Base-by-base conservation (phyloP, 2,329 filamentous ascomycete genomes). In the Colletotrichum chrysophilum region DNA sequence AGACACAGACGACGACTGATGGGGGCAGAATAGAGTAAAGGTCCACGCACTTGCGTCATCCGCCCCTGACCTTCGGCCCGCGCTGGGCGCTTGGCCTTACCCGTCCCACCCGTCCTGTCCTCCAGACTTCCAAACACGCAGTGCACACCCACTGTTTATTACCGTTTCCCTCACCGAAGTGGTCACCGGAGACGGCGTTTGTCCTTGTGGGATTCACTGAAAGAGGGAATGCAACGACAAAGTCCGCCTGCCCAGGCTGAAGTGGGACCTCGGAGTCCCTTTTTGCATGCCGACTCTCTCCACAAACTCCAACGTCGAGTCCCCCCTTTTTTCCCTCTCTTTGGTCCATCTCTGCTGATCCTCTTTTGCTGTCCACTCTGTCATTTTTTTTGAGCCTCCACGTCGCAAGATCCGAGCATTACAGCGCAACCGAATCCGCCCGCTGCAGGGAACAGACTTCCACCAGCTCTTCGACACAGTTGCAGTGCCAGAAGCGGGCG, bases 41-140 rank as follows among this genome's bases (percentile, higher is more conserved):
- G 62, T 73, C 73, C 73, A 75, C 73, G 64, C 73, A 75, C 73
- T 75, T 75, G 73, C 73, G 73, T 75, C 73, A 75, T 66, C 73
- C 56, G 70, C 70, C 70, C 64, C 70, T 66, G 62, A 26, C 71
- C 52, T 56, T 73, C 73, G 73, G 73, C 73, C 73, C 73, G 73
- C 70, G 73, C 69, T 73, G 56, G 43, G 55, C 55, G 70, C 73
- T 73, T 75, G 73, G 70, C 73, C 73, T 75, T 73, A 68, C 62
- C 62, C 64, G 73, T 71, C 43, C 68, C 68, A 64, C 30, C 64
- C 38, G 26, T 48, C 36, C 60, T 66, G 36, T 38, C 61, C 34
- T 65, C n/a, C 32, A 43, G 14, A 43, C n/a, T 61, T 61, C 58
- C 58, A 61, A 61, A 61, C 58, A 30, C n/a, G 60, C 60, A 64